Conservation (phyloP, 495 filamentous ascomycete genomes). For the Tuber magnatum region DNA sequence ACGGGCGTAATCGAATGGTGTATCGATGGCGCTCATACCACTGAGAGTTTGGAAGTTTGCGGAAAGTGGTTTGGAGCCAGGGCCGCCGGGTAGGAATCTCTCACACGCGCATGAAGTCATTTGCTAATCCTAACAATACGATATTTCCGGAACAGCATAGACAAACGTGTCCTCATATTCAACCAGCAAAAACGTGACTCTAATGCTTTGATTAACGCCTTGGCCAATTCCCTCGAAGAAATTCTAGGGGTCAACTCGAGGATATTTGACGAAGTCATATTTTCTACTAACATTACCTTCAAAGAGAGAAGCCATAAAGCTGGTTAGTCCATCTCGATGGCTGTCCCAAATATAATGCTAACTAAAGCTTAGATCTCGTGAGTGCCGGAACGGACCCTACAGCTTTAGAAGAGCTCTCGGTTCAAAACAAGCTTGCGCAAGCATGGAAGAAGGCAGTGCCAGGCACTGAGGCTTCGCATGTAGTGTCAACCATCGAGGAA, state of each 20-base stretch:
- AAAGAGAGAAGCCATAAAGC: slow-evolving; percentile 59
- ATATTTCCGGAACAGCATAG: slow-evolving; percentile 7
- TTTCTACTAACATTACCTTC: slow-evolving; percentile 84
- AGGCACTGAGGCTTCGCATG: slow-evolving; percentile 48
- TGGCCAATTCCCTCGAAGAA: slow-evolving; percentile 39
- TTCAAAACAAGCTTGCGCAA: slow-evolving; percentile 66
- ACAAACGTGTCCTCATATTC: slow-evolving; percentile 71
- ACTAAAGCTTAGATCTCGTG: slow-evolving; percentile 57
- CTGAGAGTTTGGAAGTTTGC: slow-evolving; percentile 74
- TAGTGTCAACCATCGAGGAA: slow-evolving; percentile 75
- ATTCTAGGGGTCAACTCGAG: slow-evolving; percentile 43
- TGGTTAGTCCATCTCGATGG: slow-evolving; percentile 29
- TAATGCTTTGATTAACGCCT: slow-evolving; percentile 53
- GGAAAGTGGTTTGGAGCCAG: slow-evolving; percentile 66
- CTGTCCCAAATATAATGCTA: neutral
- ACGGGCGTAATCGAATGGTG: slow-evolving; percentile 67
- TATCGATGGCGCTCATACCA: slow-evolving; percentile 86
- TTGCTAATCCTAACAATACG: neutral
- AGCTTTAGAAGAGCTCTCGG: slow-evolving; percentile 60
- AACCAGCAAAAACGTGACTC: slow-evolving; percentile 76
- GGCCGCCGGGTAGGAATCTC: slow-evolving; percentile 39
- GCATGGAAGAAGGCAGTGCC: slow-evolving; percentile 60
- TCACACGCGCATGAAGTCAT: neutral
- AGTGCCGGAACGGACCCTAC: slow-evolving; percentile 62
- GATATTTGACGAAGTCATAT: slow-evolving; percentile 72